Percentiles rank a stretch among this genome's conserved stretches.
Evolutionary conservation across 768 basidiomycete genomes (phyloP).

Genomic region (Ephemerocybe angulata): DNA sequence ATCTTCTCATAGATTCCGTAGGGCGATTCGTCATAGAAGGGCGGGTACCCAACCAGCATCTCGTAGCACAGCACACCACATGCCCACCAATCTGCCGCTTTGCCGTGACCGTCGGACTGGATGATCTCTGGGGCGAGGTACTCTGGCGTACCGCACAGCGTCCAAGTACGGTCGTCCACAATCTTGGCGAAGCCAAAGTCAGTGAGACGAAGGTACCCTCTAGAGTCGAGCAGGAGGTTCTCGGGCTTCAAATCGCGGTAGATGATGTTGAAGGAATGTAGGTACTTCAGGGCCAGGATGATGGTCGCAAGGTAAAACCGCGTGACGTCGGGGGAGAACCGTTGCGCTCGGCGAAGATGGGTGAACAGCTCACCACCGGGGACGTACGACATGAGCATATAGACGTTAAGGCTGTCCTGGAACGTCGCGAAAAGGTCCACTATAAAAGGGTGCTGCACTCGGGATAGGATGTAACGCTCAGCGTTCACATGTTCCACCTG

Average conservation of each 20-base stretch:
- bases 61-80: conserved; percentile 96
- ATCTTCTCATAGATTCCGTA: conserved; percentile 99
- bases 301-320: conserved; percentile 97
- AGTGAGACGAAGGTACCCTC: conserved; percentile 91
- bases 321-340: conserved; percentile 96
- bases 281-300: conserved; percentile 89
- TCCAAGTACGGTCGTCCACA: conserved; percentile 97
- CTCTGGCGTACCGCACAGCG: conserved; percentile 92
- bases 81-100: conserved; percentile 99
- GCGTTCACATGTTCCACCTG: conserved; percentile 99
- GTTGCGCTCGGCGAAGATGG: conserved; percentile 87
- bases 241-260: conserved; percentile 99
- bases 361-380: conserved; percentile 98
- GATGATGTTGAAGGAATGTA: conserved; percentile 95
- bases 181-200: conserved; percentile 99
- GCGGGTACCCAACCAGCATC: conserved; percentile 98
- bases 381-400: conserved; percentile 95
- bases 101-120: conserved; percentile 94
- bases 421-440: conserved; percentile 95
- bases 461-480: conserved; percentile 89
- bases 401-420: conserved; percentile 94
- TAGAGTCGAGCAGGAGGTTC: conserved; percentile 91
- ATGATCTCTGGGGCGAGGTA: conserved; percentile 99
- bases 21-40: conserved; percentile 97
- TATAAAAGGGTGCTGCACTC: conserved; percentile 91